phyloP scores from a whole-genome alignment of 768 basidiomycete genomes.

The Fomitopsis serialis region DNA sequence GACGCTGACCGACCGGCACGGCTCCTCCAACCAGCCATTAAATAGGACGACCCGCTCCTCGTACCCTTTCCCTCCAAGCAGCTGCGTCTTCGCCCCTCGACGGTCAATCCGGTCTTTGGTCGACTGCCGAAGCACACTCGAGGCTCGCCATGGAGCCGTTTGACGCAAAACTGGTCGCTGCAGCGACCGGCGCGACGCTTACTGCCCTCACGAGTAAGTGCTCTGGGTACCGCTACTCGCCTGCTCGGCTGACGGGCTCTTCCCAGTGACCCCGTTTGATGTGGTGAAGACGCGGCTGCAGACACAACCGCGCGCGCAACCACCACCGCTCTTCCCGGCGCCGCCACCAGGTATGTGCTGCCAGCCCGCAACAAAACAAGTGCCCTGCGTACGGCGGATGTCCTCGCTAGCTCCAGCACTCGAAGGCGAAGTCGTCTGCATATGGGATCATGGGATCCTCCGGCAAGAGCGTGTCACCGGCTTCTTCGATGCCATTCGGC shows the following conservation, averaged over 20 bases:
- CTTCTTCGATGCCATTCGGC: conserved; percentile 78
- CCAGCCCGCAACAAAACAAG: conserved; percentile 46
- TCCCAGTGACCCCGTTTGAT: conserved; percentile 96
- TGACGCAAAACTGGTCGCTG: conserved; percentile 76
- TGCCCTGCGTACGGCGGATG: conserved; percentile 68
- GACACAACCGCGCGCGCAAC: conserved; percentile 60
- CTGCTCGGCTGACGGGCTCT: not conserved
- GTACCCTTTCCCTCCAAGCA: not conserved
- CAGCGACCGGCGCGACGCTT: conserved; percentile 71
- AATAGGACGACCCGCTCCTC: not conserved
- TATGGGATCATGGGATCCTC: conserved; percentile 73
- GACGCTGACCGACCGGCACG: conserved; percentile 6
- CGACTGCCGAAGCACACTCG: not conserved
- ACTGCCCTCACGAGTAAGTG: conserved; percentile 77
- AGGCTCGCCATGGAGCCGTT: conserved; percentile 55
- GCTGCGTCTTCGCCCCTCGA: not conserved
- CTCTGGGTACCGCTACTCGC: not conserved
- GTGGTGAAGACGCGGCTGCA: conserved; percentile 96
- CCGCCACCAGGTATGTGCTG: conserved; percentile 60
- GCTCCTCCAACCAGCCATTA: not conserved
- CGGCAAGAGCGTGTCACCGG: conserved; percentile 73
- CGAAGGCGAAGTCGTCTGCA: conserved; percentile 64
- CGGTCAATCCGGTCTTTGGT: not conserved
- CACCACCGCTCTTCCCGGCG: conserved; percentile 43
- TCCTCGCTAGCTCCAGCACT: conserved; percentile 63